phyloP scores from a whole-genome alignment of 2,329 filamentous ascomycete species.

The Fusarium luffae region DNA sequence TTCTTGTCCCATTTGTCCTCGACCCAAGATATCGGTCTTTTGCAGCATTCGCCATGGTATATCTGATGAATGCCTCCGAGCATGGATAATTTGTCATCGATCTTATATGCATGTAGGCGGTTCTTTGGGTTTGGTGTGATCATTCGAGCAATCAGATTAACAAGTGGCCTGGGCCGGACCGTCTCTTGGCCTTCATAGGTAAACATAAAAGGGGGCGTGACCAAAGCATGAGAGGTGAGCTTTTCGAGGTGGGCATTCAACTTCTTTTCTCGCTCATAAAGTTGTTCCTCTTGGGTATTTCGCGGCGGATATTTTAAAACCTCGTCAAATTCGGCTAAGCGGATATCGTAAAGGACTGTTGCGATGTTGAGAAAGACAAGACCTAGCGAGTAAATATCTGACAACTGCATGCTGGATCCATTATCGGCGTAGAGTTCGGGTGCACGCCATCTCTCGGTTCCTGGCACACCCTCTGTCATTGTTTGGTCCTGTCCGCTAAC shows the following conservation, averaged over 20 bases:
- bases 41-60: conserved; percentile 60
- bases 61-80: conserved; percentile 61
- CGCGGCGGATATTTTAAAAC: conserved; percentile 48
- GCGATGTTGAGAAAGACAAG: conserved; percentile 59
- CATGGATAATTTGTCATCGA: conserved; percentile 56
- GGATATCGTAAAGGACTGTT: conserved; percentile 56
- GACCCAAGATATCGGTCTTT: conserved; percentile 52
- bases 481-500: conserved; percentile 59
- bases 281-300: conserved; percentile 49
- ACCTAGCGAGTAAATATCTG: conserved; percentile 61
- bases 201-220: conserved; percentile 52
- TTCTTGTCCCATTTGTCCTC: conserved; percentile 54
- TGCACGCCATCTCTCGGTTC: conserved; percentile 58
- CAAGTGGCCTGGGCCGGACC: conserved; percentile 54
- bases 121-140: conserved; percentile 47
- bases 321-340: conserved; percentile 54
- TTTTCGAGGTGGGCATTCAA: conserved; percentile 50
- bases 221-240: conserved; percentile 51
- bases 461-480: conserved; percentile 55
- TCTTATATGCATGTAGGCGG: conserved; percentile 51
- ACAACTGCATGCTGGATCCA: conserved; percentile 58
- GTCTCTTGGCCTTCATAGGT: conserved; percentile 53
- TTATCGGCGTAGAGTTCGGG: conserved; percentile 56
- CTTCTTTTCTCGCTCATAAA: conserved; percentile 49
- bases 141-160: conserved; percentile 54